Evolutionary conservation across 169 alveolate species (phyloP).

Genomic region (Cryptosporidium canis): DNA sequence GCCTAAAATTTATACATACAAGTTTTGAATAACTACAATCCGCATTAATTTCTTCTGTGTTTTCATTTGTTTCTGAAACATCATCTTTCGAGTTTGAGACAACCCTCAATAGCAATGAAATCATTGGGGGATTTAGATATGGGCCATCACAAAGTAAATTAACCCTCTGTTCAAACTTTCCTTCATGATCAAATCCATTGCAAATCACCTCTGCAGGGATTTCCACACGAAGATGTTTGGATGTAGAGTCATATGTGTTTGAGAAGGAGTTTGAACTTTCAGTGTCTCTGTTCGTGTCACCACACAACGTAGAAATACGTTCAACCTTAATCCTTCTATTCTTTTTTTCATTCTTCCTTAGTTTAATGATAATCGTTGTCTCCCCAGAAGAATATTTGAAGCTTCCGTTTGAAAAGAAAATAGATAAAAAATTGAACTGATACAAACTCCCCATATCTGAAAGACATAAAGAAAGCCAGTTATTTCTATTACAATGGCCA

Average conservation of each 20-base stretch:
- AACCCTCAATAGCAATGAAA: not conserved
- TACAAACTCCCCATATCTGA: conserved; percentile 38
- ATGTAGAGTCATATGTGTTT: conserved; percentile 6
- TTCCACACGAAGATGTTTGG: conserved; percentile 23
- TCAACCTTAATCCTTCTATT: not conserved
- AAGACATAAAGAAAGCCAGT: conserved; percentile 34
- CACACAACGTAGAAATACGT: not conserved
- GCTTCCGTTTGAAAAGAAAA: conserved; percentile 15
- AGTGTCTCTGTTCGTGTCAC: not conserved
- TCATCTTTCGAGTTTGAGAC: conserved; percentile 14
- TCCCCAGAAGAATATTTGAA: conserved; percentile 42
- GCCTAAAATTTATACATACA: conserved; percentile 5
- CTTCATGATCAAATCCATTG: not conserved
- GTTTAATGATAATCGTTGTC: not conserved
- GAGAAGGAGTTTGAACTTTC: conserved; percentile 6
- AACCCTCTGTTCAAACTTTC: conserved; percentile 10
- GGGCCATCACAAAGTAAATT: conserved; percentile 11
- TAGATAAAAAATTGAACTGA: not conserved
- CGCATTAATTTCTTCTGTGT: not conserved
- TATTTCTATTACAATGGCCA: conserved; percentile 5
- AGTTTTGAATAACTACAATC: not conserved
- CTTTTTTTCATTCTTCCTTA: conserved; percentile 1
- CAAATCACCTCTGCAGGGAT: not conserved
- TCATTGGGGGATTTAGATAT: conserved; percentile 62
- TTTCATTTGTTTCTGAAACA: not conserved